Evolutionary conservation across 768 basidiomycete genomes (phyloP).

Genomic region (Amanita inopinata): DNA sequence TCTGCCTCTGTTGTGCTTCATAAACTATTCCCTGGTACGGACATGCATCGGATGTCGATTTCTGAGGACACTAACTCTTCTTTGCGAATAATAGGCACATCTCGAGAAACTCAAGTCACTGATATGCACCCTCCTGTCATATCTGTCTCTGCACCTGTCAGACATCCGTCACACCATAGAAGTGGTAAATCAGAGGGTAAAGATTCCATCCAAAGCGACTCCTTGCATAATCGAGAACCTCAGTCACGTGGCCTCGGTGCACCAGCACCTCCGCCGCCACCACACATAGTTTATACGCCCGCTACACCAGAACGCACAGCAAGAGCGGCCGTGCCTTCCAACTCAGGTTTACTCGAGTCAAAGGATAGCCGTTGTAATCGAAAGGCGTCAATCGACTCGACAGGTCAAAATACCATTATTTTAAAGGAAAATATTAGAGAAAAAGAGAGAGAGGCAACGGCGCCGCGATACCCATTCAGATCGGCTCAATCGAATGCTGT

Average conservation of each 20-base stretch:
- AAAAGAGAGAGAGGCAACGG: constrained; percentile 19
- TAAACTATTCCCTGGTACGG: constrained; percentile 23
- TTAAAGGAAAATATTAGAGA: constrained; percentile 16
- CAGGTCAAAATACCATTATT: background rate
- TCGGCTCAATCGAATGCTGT: background rate
- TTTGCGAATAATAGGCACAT: constrained; percentile 3
- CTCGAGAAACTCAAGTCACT: background rate
- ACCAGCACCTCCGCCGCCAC: constrained; percentile 12
- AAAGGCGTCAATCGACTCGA: background rate
- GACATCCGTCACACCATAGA: constrained; percentile 18
- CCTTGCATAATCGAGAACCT: background rate
- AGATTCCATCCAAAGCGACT: background rate
- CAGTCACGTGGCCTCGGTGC: constrained; percentile 1
- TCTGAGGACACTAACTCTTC: background rate
- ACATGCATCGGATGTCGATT: background rate
- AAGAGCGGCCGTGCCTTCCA: constrained; percentile 3
- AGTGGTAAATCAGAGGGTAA: constrained; percentile 15
- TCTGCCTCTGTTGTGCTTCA: constrained; percentile 21
- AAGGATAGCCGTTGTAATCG: constrained; percentile 1
- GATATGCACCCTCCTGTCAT: constrained; percentile 3
- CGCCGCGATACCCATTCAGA: constrained; percentile 16
- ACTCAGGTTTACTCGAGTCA: no score
- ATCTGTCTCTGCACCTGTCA: constrained; percentile 24
- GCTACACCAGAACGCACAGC: constrained; percentile 18
- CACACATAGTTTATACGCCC: constrained; percentile 24